Percentiles rank a stretch among this genome's conserved stretches.
phyloP scores from a whole-genome alignment of 768 basidiomycete genomes.

The Cystobasidium onofrii region DNA sequence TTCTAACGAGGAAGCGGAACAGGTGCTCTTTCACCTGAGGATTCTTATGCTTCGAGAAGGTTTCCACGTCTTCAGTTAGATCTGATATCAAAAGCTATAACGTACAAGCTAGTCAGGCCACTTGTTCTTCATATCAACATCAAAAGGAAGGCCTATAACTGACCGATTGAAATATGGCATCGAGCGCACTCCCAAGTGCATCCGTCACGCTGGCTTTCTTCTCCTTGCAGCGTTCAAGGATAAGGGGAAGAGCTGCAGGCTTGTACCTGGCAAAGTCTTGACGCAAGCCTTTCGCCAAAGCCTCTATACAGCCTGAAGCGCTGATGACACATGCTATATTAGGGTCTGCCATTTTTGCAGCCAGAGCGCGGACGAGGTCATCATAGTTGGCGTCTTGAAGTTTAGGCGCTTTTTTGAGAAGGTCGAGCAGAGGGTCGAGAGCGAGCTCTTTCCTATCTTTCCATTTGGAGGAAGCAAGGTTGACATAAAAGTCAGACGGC shows the following conservation, averaged over 20 bases:
- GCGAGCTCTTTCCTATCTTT: conserved; percentile 85
- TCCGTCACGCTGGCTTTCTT: conserved; percentile 84
- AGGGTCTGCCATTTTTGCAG: conserved; percentile 75
- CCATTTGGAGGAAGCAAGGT: conserved; percentile 87
- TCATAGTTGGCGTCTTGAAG: conserved; percentile 64
- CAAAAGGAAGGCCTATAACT: too few relatives aligned
- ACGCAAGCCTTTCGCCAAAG: conserved; percentile 73
- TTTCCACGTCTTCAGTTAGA: conserved; percentile 70
- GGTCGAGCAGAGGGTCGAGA: conserved; percentile 67
- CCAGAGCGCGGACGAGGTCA: conserved; percentile 67
- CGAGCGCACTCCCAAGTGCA: conserved; percentile 72
- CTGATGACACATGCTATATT: conserved; percentile 92
- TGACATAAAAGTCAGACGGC: conserved; percentile 63
- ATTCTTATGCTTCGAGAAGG: conserved; percentile 76
- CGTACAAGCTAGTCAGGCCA: conserved; percentile 32
- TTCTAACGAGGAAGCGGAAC: conserved; percentile 73
- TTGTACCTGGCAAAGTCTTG: conserved; percentile 64
- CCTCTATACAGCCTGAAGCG: conserved; percentile 75
- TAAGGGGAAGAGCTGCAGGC: conserved; percentile 61
- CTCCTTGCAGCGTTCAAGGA: conserved; percentile 88
- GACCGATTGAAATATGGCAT: conserved; percentile 78
- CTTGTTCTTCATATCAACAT: too few relatives aligned
- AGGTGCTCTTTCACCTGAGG: conserved; percentile 94
- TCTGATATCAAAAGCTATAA: conserved; percentile 67
- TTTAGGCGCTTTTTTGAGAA: conserved; percentile 62